Conservation (phyloP, 2,329 filamentous ascomycete genomes). For the Penicillium rolfsii region DNA sequence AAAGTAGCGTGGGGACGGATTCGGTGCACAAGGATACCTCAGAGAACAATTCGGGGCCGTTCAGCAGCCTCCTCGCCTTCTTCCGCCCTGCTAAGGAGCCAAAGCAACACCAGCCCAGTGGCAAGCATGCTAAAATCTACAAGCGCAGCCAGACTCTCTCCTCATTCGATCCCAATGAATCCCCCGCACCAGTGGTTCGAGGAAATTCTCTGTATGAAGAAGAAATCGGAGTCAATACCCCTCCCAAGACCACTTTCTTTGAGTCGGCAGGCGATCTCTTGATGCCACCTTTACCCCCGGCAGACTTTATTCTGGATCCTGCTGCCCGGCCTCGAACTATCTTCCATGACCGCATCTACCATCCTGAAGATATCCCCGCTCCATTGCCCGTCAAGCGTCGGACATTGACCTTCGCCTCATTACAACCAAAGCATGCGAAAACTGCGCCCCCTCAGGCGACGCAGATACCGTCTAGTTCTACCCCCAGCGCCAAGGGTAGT, state of each 20-base stretch:
- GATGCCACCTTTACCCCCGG: slow-evolving; percentile 81
- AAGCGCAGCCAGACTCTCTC: slow-evolving; percentile 74
- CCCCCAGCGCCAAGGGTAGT: slow-evolving; percentile 20
- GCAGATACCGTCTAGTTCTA: slow-evolving; percentile 17
- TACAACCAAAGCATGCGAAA: slow-evolving; percentile 26
- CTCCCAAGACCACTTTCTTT: slow-evolving; percentile 89
- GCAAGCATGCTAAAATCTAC: slow-evolving; percentile 65
- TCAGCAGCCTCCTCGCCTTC: slow-evolving; percentile 70
- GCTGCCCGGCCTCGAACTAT: slow-evolving; percentile 82
- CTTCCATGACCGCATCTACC: slow-evolving; percentile 95
- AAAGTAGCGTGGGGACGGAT: slow-evolving; percentile 10
- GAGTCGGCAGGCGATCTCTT: slow-evolving; percentile 92
- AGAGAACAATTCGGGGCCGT: slow-evolving; percentile 51
- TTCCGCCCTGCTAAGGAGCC: slow-evolving; percentile 61
- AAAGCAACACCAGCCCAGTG: slow-evolving; percentile 32
- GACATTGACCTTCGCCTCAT: slow-evolving; percentile 43
- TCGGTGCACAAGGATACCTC: slow-evolving; percentile 21
- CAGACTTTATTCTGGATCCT: slow-evolving; percentile 83
- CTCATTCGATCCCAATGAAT: slow-evolving; percentile 28
- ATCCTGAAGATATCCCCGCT: slow-evolving; percentile 87
- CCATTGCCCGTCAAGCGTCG: slow-evolving; percentile 59
- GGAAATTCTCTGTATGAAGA: slow-evolving; percentile 57
- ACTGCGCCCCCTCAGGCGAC: slow-evolving; percentile 11
- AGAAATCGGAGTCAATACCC: slow-evolving; percentile 62
- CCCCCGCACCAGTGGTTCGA: slow-evolving; percentile 44